Evolutionary conservation across 345 rosid species (phyloP).

Genomic region (Citrus medica): DNA sequence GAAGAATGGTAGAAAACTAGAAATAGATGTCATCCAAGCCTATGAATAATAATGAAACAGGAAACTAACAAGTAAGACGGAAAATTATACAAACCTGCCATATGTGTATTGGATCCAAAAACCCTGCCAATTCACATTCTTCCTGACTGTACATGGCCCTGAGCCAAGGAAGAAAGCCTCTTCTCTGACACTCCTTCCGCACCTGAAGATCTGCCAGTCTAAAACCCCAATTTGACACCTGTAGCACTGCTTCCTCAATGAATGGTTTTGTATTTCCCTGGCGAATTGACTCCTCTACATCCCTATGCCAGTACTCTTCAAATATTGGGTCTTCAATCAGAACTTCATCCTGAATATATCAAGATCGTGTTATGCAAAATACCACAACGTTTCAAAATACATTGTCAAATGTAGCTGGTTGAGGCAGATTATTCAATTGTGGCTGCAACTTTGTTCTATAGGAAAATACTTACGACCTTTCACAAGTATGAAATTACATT

Average conservation of each 20-base stretch:
- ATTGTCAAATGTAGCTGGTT: background rate
- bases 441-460: background rate
- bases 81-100: constrained; percentile 77
- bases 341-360: constrained; percentile 60
- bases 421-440: background rate
- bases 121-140: constrained; percentile 75
- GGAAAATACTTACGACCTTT: background rate
- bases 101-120: constrained; percentile 72
- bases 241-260: constrained; percentile 69
- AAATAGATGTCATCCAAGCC: background rate
- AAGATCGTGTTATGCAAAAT: constrained; percentile 7
- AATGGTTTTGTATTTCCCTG: constrained; percentile 73
- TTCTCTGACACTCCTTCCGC: constrained; percentile 58
- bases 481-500: background rate
- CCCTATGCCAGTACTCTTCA: constrained; percentile 82
- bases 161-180: constrained; percentile 77
- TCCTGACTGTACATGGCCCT: constrained; percentile 66
- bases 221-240: constrained; percentile 88
- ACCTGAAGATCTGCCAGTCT: constrained; percentile 64
- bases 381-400: background rate
- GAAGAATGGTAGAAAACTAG: background rate
- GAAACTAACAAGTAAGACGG: constrained; percentile 5
- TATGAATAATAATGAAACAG: background rate
- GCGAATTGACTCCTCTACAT: constrained; percentile 89
- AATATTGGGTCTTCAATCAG: constrained; percentile 47